Percentiles rank a stretch among this genome's conserved stretches.
These are phyloP conservation scores for Peribolospora kevripleyi DNA, from an alignment of 768 basidiomycete species.

Conservation along the genomic window DNA sequence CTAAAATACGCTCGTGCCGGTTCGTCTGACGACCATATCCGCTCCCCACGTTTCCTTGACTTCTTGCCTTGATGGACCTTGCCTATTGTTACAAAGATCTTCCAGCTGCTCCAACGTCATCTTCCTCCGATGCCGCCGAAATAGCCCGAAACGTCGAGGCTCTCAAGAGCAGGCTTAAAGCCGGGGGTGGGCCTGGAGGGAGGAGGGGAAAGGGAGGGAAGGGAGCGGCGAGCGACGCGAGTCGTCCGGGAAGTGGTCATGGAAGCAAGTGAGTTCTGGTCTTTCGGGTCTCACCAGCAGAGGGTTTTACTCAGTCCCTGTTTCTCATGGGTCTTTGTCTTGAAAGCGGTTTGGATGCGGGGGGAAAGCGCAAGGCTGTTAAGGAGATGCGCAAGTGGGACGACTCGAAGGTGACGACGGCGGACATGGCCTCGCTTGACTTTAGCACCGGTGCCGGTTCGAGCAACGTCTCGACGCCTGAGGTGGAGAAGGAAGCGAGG, in stretches of 20 bases:
- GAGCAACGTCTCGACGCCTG: conserved; percentile 7
- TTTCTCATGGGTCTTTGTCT: conserved; percentile 8
- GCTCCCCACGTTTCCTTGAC: too few relatives aligned
- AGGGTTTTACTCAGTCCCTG: not conserved
- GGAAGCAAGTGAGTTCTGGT: conserved; percentile 42
- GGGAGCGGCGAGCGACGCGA: conserved; percentile 16
- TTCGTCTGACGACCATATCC: too few relatives aligned
- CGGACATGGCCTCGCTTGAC: conserved; percentile 82
- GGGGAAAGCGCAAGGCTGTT: conserved; percentile 26
- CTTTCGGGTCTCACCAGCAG: not conserved
- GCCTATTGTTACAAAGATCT: too few relatives aligned
- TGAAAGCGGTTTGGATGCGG: conserved; percentile 6
- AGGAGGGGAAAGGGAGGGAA: conserved; percentile 13
- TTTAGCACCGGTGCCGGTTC: conserved; percentile 40
- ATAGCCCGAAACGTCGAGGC: conserved; percentile 82
- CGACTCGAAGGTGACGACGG: conserved; percentile 48
- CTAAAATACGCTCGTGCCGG: too few relatives aligned
- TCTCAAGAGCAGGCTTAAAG: conserved; percentile 52
- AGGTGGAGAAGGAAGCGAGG: not conserved
- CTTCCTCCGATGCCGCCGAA: conserved; percentile 43
- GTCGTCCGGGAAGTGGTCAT: conserved; percentile 36
- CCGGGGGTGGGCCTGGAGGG: conserved; percentile 25
- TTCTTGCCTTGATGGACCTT: too few relatives aligned
- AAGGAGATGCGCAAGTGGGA: conserved; percentile 84
- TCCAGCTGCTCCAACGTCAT: too few relatives aligned